Conservation (phyloP, 768 basidiomycete species). For the Russula griseocarnosa region DNA sequence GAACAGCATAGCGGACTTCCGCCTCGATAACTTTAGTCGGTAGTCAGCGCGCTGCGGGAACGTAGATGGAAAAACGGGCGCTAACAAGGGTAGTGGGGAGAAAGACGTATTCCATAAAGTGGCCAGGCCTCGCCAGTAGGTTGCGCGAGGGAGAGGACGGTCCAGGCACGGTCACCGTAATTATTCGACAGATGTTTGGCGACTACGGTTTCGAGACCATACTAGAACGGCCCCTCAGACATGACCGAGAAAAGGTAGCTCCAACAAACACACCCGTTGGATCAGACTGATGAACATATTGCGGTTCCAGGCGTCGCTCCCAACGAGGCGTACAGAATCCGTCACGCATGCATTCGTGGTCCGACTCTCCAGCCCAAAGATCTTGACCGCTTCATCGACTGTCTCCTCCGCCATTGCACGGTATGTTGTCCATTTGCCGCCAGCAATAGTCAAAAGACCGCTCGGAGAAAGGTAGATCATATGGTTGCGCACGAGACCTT, state of each 20-base stretch:
- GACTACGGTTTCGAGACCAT: conserved; percentile 86
- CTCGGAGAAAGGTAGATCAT: conserved; percentile 78
- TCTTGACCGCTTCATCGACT: conserved; percentile 79
- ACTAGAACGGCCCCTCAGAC: conserved; percentile 42
- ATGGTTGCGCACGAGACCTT: conserved; percentile 89
- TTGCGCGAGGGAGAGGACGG: conserved; percentile 75
- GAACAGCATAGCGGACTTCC: conserved; percentile 84
- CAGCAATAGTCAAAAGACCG: conserved; percentile 89
- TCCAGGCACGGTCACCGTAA: conserved; percentile 97
- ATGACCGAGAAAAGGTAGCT: background rate
- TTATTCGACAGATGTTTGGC: conserved; percentile 90
- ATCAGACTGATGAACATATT: conserved; percentile 97
- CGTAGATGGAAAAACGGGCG: conserved; percentile 6
- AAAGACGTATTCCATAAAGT: conserved; percentile 74
- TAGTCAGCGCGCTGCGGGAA: conserved; percentile 4
- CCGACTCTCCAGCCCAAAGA: conserved; percentile 59
- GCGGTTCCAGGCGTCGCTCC: conserved; percentile 89
- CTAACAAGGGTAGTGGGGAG: conserved; percentile 71
- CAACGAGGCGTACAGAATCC: conserved; percentile 74
- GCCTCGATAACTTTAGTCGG: conserved; percentile 70
- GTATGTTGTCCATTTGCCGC: conserved; percentile 99
- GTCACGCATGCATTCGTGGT: conserved; percentile 69
- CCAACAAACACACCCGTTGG: conserved; percentile 60
- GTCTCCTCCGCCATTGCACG: conserved; percentile 94
- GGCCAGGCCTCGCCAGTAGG: conserved; percentile 81